Percentiles rank a stretch among this genome's conserved stretches.
phyloP scores from a whole-genome alignment of 1,284 basidiomycete genomes.

The Hemileia vastatrix region DNA sequence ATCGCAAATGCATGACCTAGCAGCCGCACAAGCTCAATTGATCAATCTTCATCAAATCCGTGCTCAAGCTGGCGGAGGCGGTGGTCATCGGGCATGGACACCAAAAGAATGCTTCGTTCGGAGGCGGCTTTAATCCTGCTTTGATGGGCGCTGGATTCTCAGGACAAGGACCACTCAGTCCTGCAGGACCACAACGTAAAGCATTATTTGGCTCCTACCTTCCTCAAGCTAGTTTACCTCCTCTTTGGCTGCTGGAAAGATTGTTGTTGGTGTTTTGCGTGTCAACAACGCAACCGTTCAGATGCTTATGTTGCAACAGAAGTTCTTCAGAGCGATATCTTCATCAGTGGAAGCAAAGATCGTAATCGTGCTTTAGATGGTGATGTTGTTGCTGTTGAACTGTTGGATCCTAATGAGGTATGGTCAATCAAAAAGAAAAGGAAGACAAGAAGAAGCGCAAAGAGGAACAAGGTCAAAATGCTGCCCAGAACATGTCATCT shows the following conservation, averaged over 20 bases:
- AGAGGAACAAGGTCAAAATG: constrained; percentile 32
- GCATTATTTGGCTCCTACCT: constrained; percentile 43
- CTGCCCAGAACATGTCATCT: no score
- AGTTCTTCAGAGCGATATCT: constrained; percentile 43
- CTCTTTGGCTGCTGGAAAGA: constrained; percentile 40
- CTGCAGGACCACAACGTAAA: no score
- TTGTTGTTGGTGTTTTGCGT: constrained; percentile 42
- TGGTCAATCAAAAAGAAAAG: constrained; percentile 44
- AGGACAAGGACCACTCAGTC: constrained; percentile 25
- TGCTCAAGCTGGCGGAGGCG: constrained; percentile 80
- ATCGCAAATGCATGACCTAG: constrained; percentile 44
- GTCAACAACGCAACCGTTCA: constrained; percentile 43
- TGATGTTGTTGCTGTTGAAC: constrained; percentile 43
- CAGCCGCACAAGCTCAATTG: constrained; percentile 67
- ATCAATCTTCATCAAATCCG: constrained; percentile 94
- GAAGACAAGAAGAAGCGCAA: constrained; percentile 45
- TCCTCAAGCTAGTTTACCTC: constrained; percentile 38
- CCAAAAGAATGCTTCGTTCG: constrained; percentile 29
- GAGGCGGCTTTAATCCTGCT: constrained; percentile 32
- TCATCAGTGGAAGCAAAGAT: constrained; percentile 44
- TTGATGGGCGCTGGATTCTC: constrained; percentile 23
- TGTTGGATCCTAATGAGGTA: constrained; percentile 41
- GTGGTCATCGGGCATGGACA: no score
- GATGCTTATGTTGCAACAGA: constrained; percentile 43
- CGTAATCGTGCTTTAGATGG: constrained; percentile 43